A percentile compares a stretch with the other conserved stretches of the same genome.
These are phyloP conservation scores for Diacronema lutheri DNA, from an alignment of 78 protist species.

Conservation along the genomic window DNA sequence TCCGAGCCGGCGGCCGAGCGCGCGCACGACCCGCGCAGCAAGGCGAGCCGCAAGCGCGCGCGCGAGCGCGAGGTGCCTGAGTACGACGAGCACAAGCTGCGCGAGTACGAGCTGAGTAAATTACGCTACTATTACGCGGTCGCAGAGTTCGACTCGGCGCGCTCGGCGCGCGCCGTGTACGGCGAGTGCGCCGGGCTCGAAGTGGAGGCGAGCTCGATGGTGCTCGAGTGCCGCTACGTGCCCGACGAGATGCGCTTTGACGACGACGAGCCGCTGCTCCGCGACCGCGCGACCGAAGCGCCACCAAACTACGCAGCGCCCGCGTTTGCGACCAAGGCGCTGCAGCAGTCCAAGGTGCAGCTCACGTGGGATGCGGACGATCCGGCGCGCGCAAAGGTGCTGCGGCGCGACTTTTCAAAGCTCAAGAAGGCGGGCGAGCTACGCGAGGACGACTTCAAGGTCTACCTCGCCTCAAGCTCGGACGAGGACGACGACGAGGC, in stretches of 20 bases:
- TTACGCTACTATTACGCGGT: conserved; percentile 72
- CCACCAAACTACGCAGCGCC: conserved; percentile 9
- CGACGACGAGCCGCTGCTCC: background rate
- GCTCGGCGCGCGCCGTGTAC: conserved; percentile 63
- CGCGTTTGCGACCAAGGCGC: background rate
- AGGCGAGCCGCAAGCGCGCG: background rate
- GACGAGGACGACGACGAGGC: background rate
- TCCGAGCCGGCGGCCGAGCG: background rate
- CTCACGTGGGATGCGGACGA: conserved; percentile 15
- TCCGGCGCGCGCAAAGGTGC: background rate
- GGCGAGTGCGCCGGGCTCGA: conserved; percentile 30
- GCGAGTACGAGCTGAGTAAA: background rate
- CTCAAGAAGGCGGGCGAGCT: background rate
- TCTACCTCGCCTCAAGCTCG: background rate
- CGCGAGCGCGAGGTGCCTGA: background rate
- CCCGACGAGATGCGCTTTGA: background rate
- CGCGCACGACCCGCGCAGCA: background rate
- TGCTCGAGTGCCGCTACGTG: background rate
- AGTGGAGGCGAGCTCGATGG: background rate
- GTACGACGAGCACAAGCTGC: background rate
- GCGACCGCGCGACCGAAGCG: background rate
- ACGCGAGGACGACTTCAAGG: background rate
- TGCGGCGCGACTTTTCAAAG: background rate
- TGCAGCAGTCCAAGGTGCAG: background rate
- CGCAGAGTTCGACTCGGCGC: conserved; percentile 4